phyloP scores from a whole-genome alignment of 73 alveolate species.

The Paramecium sexaurelia region DNA sequence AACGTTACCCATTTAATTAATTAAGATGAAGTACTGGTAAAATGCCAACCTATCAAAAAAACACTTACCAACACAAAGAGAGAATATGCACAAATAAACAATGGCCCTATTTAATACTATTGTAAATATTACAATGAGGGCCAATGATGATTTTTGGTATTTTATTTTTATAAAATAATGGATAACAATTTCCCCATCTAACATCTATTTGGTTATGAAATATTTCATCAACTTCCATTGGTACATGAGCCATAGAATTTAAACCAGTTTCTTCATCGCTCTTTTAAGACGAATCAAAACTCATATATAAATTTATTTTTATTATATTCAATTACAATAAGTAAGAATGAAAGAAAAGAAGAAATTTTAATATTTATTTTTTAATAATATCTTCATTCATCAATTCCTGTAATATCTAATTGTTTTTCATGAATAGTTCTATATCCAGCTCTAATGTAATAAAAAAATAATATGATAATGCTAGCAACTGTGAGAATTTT shows the following conservation, averaged over 20 bases:
- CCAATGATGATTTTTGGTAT: constrained; percentile 69
- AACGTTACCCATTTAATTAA: background rate
- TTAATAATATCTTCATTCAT: background rate
- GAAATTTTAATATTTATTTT: background rate
- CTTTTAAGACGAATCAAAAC: background rate
- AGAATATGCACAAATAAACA: constrained; percentile 63
- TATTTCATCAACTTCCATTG: constrained; percentile 8
- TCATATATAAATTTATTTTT: background rate
- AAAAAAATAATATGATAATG: background rate
- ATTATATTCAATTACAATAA: background rate
- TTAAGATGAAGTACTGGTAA: background rate
- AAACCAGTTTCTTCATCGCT: constrained; percentile 39
- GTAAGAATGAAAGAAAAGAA: no score
- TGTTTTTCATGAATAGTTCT: background rate
- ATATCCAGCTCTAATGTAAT: background rate
- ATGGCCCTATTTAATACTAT: constrained; percentile 48
- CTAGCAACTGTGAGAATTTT: background rate
- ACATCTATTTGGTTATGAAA: background rate
- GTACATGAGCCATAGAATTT: background rate
- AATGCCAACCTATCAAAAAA: constrained; percentile 54
- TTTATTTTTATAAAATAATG: constrained; percentile 47
- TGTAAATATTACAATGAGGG: constrained; percentile 71
- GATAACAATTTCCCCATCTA: constrained; percentile 58
- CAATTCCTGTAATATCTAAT: constrained; percentile 24
- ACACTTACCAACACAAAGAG: constrained; percentile 2